These are phyloP conservation scores for Neoscytalidium dimidiatum DNA, from an alignment of 2,329 filamentous ascomycete species.

Conservation along the genomic window DNA sequence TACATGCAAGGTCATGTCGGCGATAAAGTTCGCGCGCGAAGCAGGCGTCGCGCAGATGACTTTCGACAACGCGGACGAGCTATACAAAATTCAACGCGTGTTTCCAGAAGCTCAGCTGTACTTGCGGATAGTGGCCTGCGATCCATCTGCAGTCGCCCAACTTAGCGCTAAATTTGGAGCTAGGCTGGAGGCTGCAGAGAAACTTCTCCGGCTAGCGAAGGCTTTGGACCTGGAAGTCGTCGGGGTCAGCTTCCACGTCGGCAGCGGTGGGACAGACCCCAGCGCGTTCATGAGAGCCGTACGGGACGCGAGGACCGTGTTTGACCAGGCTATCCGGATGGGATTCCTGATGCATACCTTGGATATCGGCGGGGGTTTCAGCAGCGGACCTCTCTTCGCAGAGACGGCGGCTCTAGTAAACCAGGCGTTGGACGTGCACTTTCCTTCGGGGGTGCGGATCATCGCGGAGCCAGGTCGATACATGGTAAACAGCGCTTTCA, in stretches of 20 bases:
- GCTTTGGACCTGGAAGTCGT: conserved; percentile 80
- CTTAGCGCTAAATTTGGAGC: conserved; percentile 94
- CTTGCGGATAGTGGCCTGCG: conserved; percentile 88
- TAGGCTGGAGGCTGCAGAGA: conserved; percentile 72
- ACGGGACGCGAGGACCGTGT: conserved; percentile 77
- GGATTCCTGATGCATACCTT: conserved; percentile 79
- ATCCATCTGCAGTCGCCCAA: conserved; percentile 85
- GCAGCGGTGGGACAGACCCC: conserved; percentile 89
- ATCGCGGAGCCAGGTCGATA: conserved; percentile 93
- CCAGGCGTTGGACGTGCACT: conserved; percentile 76
- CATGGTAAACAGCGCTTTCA: conserved; percentile 87
- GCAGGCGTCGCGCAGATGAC: conserved; percentile 91
- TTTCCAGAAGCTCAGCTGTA: conserved; percentile 84
- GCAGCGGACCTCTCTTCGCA: conserved; percentile 67
- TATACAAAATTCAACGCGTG: conserved; percentile 88
- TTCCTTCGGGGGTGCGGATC: conserved; percentile 76
- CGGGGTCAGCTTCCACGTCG: conserved; percentile 92
- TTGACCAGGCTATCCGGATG: conserved; percentile 71
- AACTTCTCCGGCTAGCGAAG: conserved; percentile 73
- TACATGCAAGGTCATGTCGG: conserved; percentile 96
- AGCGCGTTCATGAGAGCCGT: conserved; percentile 82
- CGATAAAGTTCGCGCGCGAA: conserved; percentile 79
- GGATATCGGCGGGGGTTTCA: conserved; percentile 91
- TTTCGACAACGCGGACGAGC: conserved; percentile 92
- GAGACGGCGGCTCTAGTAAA: conserved; percentile 36